phyloP scores from a whole-genome alignment of 768 basidiomycete species.

The Ramaria sp. region DNA sequence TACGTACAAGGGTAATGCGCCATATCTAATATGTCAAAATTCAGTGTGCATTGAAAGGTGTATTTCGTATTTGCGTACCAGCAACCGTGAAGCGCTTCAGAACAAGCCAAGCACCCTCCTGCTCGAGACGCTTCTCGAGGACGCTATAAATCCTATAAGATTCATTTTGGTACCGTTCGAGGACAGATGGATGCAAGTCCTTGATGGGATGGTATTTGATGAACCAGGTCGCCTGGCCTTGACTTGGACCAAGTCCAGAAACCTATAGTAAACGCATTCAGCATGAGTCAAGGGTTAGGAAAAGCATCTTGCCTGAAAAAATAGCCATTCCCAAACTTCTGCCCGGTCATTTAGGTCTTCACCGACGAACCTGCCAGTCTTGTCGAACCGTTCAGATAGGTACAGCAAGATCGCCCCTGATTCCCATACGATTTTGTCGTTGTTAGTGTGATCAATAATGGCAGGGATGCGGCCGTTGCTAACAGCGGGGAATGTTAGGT shows the following conservation, averaged over 20 bases:
- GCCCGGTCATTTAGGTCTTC: not conserved
- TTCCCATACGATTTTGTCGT: constrained; percentile 60
- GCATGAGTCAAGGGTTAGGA: not conserved
- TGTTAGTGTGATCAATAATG: constrained; percentile 46
- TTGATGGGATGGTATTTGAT: constrained; percentile 8
- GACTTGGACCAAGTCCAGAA: not conserved
- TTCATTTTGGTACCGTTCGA: constrained; percentile 13
- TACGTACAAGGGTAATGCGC: not conserved
- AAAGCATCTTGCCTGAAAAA: not conserved
- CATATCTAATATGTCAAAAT: not conserved
- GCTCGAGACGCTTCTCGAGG: constrained; percentile 10
- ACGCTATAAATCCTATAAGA: constrained; percentile 13
- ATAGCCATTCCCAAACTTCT: constrained; percentile 1
- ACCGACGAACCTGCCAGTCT: constrained; percentile 44
- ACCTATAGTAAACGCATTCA: not conserved
- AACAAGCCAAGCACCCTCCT: constrained; percentile 6
- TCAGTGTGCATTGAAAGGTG: not conserved
- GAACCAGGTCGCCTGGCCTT: constrained; percentile 12
- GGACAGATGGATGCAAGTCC: constrained; percentile 11
- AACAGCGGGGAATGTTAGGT: not conserved
- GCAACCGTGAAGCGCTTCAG: not conserved
- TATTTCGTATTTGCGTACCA: not conserved
- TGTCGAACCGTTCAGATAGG: constrained; percentile 73
- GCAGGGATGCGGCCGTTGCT: constrained; percentile 55
- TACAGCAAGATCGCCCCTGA: constrained; percentile 77